Percentiles rank a stretch among this genome's conserved stretches.
Conservation (phyloP, 2,329 filamentous ascomycete genomes). For the Cercospora sesami region DNA sequence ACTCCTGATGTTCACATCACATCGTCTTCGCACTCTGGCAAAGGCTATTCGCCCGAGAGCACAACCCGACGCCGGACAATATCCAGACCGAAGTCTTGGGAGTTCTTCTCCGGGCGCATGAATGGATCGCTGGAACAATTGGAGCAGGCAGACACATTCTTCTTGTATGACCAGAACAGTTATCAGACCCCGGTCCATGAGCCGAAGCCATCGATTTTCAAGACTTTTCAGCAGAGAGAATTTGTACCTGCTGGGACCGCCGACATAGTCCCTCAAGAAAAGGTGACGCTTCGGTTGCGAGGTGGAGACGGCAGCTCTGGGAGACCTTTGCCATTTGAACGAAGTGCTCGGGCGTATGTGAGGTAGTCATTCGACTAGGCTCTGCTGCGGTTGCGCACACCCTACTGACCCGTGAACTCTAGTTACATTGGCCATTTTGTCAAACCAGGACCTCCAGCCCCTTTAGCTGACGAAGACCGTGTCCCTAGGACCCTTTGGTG, state of each 20-base stretch:
- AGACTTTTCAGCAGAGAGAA: slow-evolving; percentile 4
- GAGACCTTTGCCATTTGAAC: not conserved
- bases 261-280: not conserved
- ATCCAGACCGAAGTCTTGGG: not conserved
- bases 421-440: not conserved
- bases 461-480: slow-evolving; percentile 12
- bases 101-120: not conserved
- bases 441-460: not conserved
- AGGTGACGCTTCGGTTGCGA: slow-evolving; percentile 6
- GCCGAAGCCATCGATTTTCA: slow-evolving; percentile 4
- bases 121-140: slow-evolving; percentile 1
- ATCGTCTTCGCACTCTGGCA: not conserved
- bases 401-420: not conserved
- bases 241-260: slow-evolving; percentile 2
- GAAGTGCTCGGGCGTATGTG: slow-evolving; percentile 7
- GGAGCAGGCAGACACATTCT: not conserved
- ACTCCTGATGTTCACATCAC: slow-evolving; percentile 6
- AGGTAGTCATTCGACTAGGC: not conserved
- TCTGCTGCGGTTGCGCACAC: not conserved
- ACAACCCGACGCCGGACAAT: not conserved
- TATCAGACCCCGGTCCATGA: not conserved
- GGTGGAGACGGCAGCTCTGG: slow-evolving; percentile 6
- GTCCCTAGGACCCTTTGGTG: slow-evolving; percentile 16
- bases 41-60: slow-evolving; percentile 1
- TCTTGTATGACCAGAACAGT: slow-evolving; percentile 3